phyloP scores from a whole-genome alignment of 345 rosid genomes.

The Populus deltoides region DNA sequence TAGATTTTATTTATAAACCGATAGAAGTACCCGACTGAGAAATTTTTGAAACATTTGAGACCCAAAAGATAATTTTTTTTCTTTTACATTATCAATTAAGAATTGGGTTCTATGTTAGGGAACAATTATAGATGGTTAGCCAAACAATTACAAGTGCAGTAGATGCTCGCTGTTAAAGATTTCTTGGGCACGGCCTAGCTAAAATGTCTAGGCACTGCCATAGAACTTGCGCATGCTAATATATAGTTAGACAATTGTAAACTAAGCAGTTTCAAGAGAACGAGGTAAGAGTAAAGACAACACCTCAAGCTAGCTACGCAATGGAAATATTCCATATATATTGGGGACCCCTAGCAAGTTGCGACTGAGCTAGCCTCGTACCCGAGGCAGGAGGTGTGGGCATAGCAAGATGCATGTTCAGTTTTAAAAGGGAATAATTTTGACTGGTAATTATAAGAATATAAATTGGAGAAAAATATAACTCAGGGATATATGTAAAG shows the following conservation, averaged over 20 bases:
- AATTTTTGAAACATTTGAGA: not conserved
- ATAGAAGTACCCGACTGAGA: not conserved
- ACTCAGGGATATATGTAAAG: conserved; percentile 13
- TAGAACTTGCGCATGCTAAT: not conserved
- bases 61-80: too few species aligned
- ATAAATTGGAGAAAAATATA: conserved; percentile 11
- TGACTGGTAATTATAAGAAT: conserved; percentile 13
- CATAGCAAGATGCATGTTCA: conserved; percentile 20
- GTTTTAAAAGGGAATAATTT: conserved; percentile 36
- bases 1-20: too few species aligned
- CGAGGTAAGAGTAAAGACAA: conserved; percentile 26
- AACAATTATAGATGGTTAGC: not conserved
- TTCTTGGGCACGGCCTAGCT: not conserved
- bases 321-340: conserved; percentile 21
- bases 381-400: conserved; percentile 16
- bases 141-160: not conserved
- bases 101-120: too few species aligned
- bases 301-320: conserved; percentile 16
- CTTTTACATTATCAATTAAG: too few species aligned
- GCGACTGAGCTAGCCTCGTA: conserved; percentile 11
- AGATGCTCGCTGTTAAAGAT: not conserved
- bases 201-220: not conserved
- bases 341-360: conserved; percentile 24
- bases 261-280: conserved; percentile 13
- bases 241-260: too few species aligned